Percentiles rank a stretch among this genome's conserved stretches.
Evolutionary conservation across 306 rosid genomes (phyloP).

Genomic region (Begonia fuchsioides): DNA sequence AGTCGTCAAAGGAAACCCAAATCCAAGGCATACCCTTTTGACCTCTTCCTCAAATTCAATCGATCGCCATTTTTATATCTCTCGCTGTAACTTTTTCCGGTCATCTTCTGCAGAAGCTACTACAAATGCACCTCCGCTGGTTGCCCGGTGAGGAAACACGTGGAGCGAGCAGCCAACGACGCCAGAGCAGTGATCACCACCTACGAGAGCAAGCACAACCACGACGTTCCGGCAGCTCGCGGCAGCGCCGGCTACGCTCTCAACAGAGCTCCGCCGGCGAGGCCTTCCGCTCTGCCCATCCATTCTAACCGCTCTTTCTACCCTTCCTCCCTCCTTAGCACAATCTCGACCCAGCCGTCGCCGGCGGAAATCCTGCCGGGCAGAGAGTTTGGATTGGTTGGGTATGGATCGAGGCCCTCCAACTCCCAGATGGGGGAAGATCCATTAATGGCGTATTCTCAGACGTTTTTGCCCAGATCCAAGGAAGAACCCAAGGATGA

Average conservation of each 20-base stretch:
- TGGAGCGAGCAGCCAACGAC: slow-evolving; percentile 82
- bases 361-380: no score
- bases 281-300: slow-evolving; percentile 30
- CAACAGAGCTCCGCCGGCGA: slow-evolving; percentile 16
- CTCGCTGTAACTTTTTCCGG: slow-evolving; percentile 3
- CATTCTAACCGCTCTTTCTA: slow-evolving; percentile 16
- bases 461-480: slow-evolving; percentile 6
- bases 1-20: slow-evolving; percentile 97
- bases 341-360: no score
- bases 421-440: no score
- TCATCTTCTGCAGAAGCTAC: slow-evolving; percentile 53
- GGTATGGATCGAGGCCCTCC: no score
- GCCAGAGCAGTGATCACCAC: slow-evolving; percentile 82
- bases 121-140: slow-evolving; percentile 76
- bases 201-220: slow-evolving; percentile 91
- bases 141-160: slow-evolving; percentile 87
- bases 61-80: not conserved
- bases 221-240: slow-evolving; percentile 84
- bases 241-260: slow-evolving; percentile 20
- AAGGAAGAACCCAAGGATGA: slow-evolving; percentile 36
- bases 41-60: not conserved
- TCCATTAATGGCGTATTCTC: no score
- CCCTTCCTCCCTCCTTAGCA: not conserved
- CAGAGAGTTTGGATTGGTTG: no score
- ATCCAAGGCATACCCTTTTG: slow-evolving; percentile 50